These are phyloP conservation scores for Cardamine resedifolia DNA, from an alignment of 345 rosid species.

Conservation along the genomic window DNA sequence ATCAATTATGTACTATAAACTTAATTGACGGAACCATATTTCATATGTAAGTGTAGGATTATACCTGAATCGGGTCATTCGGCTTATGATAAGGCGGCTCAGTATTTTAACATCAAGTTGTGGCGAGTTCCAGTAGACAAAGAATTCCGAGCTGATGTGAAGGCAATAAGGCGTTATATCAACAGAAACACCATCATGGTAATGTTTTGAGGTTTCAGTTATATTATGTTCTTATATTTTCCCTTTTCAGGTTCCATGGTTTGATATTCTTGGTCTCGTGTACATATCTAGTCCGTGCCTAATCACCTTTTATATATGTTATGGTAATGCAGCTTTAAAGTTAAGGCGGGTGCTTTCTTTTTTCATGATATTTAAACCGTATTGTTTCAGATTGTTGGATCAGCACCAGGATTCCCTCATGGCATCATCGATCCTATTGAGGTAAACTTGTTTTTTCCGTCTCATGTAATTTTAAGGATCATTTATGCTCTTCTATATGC, in stretches of 20 bases:
- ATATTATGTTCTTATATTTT: background rate
- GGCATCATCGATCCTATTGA: conserved; percentile 96
- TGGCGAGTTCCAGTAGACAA: conserved; percentile 86
- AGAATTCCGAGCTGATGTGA: conserved; percentile 83
- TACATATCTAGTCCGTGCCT: background rate
- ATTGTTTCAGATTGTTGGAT: conserved; percentile 84
- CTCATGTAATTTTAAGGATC: background rate
- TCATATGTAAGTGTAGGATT: conserved; percentile 55
- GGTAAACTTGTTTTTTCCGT: conserved; percentile 45
- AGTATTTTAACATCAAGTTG: conserved; percentile 90
- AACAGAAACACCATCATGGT: conserved; percentile 89
- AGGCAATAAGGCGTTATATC: conserved; percentile 59
- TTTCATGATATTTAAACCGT: conserved; percentile 20
- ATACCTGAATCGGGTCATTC: conserved; percentile 96
- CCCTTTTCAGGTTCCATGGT: background rate
- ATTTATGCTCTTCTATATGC: too few relatives aligned
- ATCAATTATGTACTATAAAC: background rate
- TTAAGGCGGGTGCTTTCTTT: background rate
- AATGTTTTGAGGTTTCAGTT: conserved; percentile 26
- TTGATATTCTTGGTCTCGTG: conserved; percentile 10
- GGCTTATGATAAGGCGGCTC: conserved; percentile 96
- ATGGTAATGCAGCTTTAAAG: background rate
- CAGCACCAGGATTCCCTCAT: conserved; percentile 98
- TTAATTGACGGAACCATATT: conserved; percentile 23
- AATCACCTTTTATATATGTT: background rate